phyloP scores from a whole-genome alignment of 2,329 filamentous ascomycete genomes.

The Fusarium virguliforme region DNA sequence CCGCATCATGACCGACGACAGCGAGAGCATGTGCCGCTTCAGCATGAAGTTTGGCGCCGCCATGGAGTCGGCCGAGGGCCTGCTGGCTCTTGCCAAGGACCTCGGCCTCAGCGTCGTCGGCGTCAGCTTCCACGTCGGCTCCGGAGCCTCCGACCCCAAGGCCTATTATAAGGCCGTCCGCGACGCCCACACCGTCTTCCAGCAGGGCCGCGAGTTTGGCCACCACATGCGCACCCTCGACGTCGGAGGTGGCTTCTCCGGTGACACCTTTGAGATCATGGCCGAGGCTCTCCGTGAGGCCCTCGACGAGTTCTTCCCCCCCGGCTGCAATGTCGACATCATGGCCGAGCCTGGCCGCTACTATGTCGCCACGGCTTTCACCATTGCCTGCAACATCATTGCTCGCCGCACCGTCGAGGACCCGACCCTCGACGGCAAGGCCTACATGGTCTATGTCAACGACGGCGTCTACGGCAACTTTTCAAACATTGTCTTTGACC shows the following conservation, averaged over 20 bases:
- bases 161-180: constrained; percentile 92
- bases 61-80: constrained; percentile 82
- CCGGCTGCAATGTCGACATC: constrained; percentile 79
- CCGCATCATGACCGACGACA: constrained; percentile 96
- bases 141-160: constrained; percentile 92
- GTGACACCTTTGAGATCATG: constrained; percentile 93
- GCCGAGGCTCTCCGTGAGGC: constrained; percentile 84
- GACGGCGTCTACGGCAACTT: constrained; percentile 99
- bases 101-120: constrained; percentile 93
- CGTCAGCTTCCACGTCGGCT: constrained; percentile 98
- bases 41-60: constrained; percentile 98
- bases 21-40: constrained; percentile 91
- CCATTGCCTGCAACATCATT: constrained; percentile 95
- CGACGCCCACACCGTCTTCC: constrained; percentile 91
- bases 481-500: constrained; percentile 99
- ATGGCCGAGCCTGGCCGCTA: constrained; percentile 98
- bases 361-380: constrained; percentile 95
- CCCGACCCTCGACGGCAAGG: constrained; percentile 74
- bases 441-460: constrained; percentile 98
- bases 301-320: constrained; percentile 90
- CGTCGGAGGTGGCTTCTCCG: constrained; percentile 93
- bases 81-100: constrained; percentile 85
- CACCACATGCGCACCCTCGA: constrained; percentile 90
- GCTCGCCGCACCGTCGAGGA: constrained; percentile 91
- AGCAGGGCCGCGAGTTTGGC: constrained; percentile 83